phyloP scores from a whole-genome alignment of 2,329 filamentous ascomycete species.

The Penicillium italicum region DNA sequence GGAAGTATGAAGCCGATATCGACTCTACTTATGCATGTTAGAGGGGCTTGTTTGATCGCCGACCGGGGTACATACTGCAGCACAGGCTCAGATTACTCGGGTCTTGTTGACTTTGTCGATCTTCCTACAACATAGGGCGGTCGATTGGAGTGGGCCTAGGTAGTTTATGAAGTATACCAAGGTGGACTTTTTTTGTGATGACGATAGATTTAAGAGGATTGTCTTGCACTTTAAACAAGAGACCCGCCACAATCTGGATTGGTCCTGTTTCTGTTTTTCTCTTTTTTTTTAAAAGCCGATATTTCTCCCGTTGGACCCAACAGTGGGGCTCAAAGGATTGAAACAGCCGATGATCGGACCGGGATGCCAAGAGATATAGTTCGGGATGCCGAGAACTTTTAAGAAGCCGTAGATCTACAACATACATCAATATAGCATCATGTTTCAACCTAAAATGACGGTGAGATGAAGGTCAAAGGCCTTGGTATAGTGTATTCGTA shows the following conservation, averaged over 20 bases:
- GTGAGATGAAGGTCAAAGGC: no score
- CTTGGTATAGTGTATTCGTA: background rate
- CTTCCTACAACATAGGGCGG: background rate
- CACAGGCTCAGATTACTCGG: background rate
- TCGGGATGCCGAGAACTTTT: slow-evolving; percentile 9
- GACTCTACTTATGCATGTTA: background rate
- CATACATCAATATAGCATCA: background rate
- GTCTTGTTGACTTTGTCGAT: background rate
- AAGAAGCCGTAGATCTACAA: background rate
- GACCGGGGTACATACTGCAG: background rate
- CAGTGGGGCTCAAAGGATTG: slow-evolving; percentile 13
- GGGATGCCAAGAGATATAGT: slow-evolving; percentile 14
- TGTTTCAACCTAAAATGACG: background rate
- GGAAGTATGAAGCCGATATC: background rate
- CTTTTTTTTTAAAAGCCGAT: slow-evolving; percentile 1
- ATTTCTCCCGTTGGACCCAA: slow-evolving; percentile 16
- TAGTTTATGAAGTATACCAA: background rate
- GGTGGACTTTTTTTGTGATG: background rate
- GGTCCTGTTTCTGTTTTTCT: background rate
- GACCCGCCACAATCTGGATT: background rate
- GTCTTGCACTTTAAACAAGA: background rate
- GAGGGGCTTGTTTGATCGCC: background rate
- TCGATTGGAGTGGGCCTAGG: background rate
- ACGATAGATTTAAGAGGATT: background rate
- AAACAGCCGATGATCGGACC: slow-evolving; percentile 23